Base-by-base conservation (phyloP, 495 filamentous ascomycete species). In the Trypethelium eluteriae region DNA sequence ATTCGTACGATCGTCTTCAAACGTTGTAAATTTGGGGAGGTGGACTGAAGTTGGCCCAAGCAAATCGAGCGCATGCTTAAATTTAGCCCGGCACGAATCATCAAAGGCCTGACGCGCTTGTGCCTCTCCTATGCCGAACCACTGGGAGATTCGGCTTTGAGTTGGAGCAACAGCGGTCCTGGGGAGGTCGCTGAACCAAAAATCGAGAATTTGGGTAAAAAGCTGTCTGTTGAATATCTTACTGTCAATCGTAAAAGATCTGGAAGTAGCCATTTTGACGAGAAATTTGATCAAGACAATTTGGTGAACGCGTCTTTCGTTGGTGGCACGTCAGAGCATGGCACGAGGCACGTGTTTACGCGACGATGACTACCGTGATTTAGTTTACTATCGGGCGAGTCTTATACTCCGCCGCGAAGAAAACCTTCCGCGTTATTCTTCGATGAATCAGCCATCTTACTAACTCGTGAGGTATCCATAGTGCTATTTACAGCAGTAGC, bases 91-190 rank as follows among this genome's bases (percentile, higher is more conserved):
- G 68, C 75, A 78, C 36, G 66, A 38, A 6, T 35, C 39, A 62
- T 79, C 77, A 56, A 78, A 77, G 7, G 65, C 59, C 6, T 50
- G 59, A 50, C 69, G 72, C 38, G 73, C 70, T 65, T 78, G 74
- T 16, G 70, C 69, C 11, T 70, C 66, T 56, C 70, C 75, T n/a
- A 70, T 5, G 36, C 76, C 76, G 64, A 75, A 76, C 61, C 68
- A 68, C 35, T 56, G 34, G 66, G 72, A 63, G 0, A 69, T 32
- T 25, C 65, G 35, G 7, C 49, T 44, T 25, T 64, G 57, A 34
- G 67, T 53, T 3, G 71, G 62, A 11, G 64, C 18, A 10, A 49
- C 70, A 2, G 72, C 59, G 35, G 39, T 47, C 16, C 39, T 34
- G 18, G 68, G 65, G 11, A 74, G 36, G 38, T 63, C 70, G 18